Conservation (phyloP, 371 early-diverging fungal genomes). For the Syncephalis fuscata region DNA sequence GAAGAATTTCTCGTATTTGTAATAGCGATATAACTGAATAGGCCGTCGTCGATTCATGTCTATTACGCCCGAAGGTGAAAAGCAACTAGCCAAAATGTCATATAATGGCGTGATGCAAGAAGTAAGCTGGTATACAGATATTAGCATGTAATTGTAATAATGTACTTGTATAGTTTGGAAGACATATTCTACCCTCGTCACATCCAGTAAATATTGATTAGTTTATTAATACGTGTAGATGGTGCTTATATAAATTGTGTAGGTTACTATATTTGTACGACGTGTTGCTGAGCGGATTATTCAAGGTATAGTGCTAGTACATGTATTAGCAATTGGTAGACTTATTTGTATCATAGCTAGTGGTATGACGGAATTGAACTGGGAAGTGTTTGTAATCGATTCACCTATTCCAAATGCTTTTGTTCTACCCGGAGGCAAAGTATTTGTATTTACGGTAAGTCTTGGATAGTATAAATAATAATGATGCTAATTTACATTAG, state of each 20-base stretch:
- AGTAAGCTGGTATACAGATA: too few species aligned
- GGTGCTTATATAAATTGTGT: neutral
- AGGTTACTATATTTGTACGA: neutral
- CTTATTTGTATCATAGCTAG: neutral
- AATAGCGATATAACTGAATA: too few species aligned
- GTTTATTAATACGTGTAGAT: neutral
- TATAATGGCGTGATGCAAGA: constrained; percentile 41
- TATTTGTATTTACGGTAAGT: constrained; percentile 14
- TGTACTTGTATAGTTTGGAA: neutral
- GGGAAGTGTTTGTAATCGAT: constrained; percentile 72
- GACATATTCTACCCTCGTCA: neutral
- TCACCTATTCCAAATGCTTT: constrained; percentile 76
- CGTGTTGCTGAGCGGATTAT: neutral
- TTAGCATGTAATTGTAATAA: neutral
- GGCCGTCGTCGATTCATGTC: constrained; percentile 31
- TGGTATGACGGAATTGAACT: constrained; percentile 22
- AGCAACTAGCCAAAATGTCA: constrained; percentile 43
- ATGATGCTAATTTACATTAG: neutral
- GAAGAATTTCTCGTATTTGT: too few species aligned
- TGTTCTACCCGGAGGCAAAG: constrained; percentile 84
- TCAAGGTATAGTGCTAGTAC: neutral
- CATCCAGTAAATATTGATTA: neutral
- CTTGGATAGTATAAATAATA: neutral
- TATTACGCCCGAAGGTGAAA: constrained; percentile 33
- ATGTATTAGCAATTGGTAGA: neutral